A percentile compares a stretch with the other conserved stretches of the same genome.
phyloP scores from a whole-genome alignment of 2,329 filamentous ascomycete species.

The Cytospora mali region DNA sequence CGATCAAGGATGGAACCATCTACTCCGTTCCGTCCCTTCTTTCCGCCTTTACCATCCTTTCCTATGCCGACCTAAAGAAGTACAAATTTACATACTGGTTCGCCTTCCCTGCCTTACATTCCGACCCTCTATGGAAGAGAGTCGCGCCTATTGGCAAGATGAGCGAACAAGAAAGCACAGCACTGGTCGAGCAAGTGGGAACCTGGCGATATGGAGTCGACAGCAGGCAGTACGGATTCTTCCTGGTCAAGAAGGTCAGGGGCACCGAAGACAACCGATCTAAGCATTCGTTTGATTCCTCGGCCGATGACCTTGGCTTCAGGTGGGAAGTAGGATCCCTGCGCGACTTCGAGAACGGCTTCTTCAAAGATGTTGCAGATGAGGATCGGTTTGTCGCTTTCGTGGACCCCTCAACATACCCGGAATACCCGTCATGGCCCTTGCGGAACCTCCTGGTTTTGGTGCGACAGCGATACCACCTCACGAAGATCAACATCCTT shows the following conservation, averaged over 20 bases:
- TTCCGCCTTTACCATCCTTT: constrained; percentile 84
- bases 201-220: constrained; percentile 87
- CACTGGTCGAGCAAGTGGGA: constrained; percentile 79
- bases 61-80: constrained; percentile 94
- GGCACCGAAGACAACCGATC: constrained; percentile 38
- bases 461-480: constrained; percentile 77
- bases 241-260: constrained; percentile 79
- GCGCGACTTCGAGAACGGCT: constrained; percentile 79
- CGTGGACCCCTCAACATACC: constrained; percentile 89
- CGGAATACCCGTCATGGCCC: constrained; percentile 88
- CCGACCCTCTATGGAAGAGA: constrained; percentile 79
- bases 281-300: constrained; percentile 52
- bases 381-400: constrained; percentile 84
- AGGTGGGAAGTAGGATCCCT: constrained; percentile 79
- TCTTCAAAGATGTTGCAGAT: constrained; percentile 74
- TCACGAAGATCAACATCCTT: constrained; percentile 78
- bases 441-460: constrained; percentile 86
- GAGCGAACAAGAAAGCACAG: constrained; percentile 69
- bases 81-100: constrained; percentile 99
- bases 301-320: constrained; percentile 60
- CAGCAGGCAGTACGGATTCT: constrained; percentile 87
- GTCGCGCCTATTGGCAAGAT: constrained; percentile 58
- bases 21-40: constrained; percentile 93
- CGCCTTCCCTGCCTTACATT: constrained; percentile 90
- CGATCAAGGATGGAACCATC: constrained; percentile 93